These are phyloP conservation scores for Cryptococcus maquisensis DNA, from an alignment of 1,284 basidiomycete species.

Conservation along the genomic window DNA sequence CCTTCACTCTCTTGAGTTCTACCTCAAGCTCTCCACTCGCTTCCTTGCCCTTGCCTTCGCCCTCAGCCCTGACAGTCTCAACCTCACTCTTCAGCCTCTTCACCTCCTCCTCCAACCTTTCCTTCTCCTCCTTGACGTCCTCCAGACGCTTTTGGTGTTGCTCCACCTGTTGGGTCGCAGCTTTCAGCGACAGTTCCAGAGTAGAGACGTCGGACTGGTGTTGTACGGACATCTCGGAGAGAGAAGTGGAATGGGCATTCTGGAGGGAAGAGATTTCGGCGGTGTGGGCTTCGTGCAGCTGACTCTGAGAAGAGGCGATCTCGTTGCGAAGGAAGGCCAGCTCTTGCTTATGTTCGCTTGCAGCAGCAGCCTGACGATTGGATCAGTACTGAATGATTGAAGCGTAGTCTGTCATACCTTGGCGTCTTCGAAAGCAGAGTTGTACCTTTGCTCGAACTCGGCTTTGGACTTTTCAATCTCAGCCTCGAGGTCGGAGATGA, in stretches of 20 bases:
- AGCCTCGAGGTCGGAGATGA: conserved; percentile 12
- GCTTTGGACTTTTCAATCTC: conserved; percentile 13
- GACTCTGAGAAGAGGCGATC: conserved; percentile 16
- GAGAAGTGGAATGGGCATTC: conserved; percentile 19
- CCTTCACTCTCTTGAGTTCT: conserved; percentile 18
- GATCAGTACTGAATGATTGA: background rate
- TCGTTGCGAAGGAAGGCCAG: conserved; percentile 21
- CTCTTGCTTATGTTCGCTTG: conserved; percentile 17
- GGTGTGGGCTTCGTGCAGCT: conserved; percentile 17
- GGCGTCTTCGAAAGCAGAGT: conserved; percentile 16
- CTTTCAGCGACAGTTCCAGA: conserved; percentile 5
- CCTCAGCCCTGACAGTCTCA: conserved; percentile 1
- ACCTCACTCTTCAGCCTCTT: conserved; percentile 4
- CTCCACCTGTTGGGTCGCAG: conserved; percentile 6
- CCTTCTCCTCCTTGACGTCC: conserved; percentile 6
- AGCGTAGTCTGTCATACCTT: conserved; percentile 8
- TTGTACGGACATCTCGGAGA: conserved; percentile 12
- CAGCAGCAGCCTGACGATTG: conserved; percentile 12
- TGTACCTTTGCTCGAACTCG: conserved; percentile 18
- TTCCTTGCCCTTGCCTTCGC: background rate
- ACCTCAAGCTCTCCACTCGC: conserved; percentile 11
- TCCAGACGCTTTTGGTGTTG: conserved; percentile 6
- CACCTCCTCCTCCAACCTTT: conserved; percentile 10
- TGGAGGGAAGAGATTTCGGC: conserved; percentile 25
- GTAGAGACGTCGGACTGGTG: conserved; percentile 6